A percentile compares a stretch with the other conserved stretches of the same genome.
These are phyloP conservation scores for Nectriaceae sp. DNA, from an alignment of 2,329 filamentous ascomycete genomes.

Conservation along the genomic window DNA sequence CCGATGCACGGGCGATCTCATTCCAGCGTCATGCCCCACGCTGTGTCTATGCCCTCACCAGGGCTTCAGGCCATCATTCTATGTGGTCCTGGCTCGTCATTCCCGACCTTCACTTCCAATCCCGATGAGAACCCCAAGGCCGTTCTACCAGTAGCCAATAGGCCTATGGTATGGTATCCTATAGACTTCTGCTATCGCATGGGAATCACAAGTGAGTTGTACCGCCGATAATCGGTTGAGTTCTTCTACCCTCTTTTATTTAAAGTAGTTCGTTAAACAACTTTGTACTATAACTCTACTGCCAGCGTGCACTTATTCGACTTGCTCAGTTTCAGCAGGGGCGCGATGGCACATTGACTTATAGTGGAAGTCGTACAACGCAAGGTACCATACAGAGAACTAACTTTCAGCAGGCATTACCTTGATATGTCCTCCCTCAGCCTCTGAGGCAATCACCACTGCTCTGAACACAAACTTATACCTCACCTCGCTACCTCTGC, in stretches of 20 bases:
- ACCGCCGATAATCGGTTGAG: neutral
- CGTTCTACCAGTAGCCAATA: slow-evolving; percentile 77
- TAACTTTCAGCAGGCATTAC: slow-evolving; percentile 62
- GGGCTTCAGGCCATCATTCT: slow-evolving; percentile 83
- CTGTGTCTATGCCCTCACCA: slow-evolving; percentile 69
- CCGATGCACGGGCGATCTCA: slow-evolving; percentile 5
- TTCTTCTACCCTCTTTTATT: too few species aligned
- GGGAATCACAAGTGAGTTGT: slow-evolving; percentile 68
- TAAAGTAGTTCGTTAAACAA: too few species aligned
- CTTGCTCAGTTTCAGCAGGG: too few species aligned
- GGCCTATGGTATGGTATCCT: slow-evolving; percentile 89
- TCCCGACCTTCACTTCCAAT: slow-evolving; percentile 80
- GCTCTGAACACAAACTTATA: slow-evolving; percentile 78
- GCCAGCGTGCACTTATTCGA: too few species aligned
- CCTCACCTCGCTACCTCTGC: slow-evolving; percentile 71
- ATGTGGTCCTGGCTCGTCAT: slow-evolving; percentile 79
- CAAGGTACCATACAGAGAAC: too few species aligned
- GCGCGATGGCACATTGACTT: too few species aligned
- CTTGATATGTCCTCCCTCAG: slow-evolving; percentile 64
- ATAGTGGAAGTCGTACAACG: too few species aligned
- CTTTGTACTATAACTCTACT: too few species aligned
- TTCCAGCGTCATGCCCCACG: slow-evolving; percentile 67
- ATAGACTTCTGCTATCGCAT: slow-evolving; percentile 83
- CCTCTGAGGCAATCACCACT: slow-evolving; percentile 65
- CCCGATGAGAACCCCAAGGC: slow-evolving; percentile 82